A percentile compares a stretch with the other conserved stretches of the same genome.
Conservation (phyloP, 345 rosid species). For the Lepidium didymum region DNA sequence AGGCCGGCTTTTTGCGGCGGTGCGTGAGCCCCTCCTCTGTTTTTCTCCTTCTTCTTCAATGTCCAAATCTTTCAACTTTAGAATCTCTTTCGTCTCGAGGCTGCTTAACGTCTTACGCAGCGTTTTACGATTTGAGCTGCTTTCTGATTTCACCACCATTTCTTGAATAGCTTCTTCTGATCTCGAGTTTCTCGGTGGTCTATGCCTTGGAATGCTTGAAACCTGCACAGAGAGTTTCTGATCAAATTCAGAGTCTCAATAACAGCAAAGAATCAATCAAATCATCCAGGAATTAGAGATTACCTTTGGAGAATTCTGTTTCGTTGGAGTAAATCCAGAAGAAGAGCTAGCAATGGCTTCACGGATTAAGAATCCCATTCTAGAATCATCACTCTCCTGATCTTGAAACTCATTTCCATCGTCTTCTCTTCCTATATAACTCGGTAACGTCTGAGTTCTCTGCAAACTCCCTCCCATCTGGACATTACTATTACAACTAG, state of each 20-base stretch:
- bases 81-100: slow-evolving; percentile 41
- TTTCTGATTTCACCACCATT: neutral
- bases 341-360: slow-evolving; percentile 31
- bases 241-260: neutral
- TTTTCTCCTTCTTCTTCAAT: slow-evolving; percentile 25
- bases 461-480: slow-evolving; percentile 29
- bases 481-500: neutral
- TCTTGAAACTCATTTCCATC: slow-evolving; percentile 32
- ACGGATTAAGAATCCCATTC: slow-evolving; percentile 54
- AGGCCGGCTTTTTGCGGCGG: slow-evolving; percentile 27
- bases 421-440: slow-evolving; percentile 32
- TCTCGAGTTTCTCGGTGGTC: slow-evolving; percentile 42
- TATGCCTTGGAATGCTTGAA: slow-evolving; percentile 30
- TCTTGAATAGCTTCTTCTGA: slow-evolving; percentile 26
- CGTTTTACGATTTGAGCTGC: slow-evolving; percentile 7
- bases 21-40: slow-evolving; percentile 4
- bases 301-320: slow-evolving; percentile 19
- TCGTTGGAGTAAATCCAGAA: slow-evolving; percentile 14
- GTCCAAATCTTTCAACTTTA: slow-evolving; percentile 44
- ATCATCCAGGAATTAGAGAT: neutral
- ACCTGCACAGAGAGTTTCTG: slow-evolving; percentile 1
- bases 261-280: neutral
- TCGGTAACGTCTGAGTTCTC: slow-evolving; percentile 51
- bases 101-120: slow-evolving; percentile 37
- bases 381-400: slow-evolving; percentile 35